Base-by-base conservation (phyloP, 495 filamentous ascomycete species). In the Neurospora discreta region DNA sequence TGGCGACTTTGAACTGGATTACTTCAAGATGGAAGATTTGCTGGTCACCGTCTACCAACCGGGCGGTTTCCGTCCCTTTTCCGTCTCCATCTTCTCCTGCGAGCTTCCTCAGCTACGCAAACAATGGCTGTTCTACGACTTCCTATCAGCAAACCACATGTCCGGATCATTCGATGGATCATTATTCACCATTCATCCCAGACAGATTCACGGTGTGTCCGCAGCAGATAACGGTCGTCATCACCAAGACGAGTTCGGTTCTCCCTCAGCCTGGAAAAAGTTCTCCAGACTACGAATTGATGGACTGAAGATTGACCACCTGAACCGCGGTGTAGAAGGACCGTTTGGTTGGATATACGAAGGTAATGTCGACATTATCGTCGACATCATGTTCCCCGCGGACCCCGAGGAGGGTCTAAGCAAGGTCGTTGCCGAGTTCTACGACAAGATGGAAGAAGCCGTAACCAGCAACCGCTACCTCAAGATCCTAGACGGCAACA, bases 331-430 rank as follows among this genome's bases (percentile, higher is more conserved):
- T 39, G 91, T 97, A 6, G 89, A 95, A 73, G 96, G 95, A 0
- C 95, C 94, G 0, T 98, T 99, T 78, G 94, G 93, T 0, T 99
- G 95, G 95, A 99, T 99, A 44, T 90, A 95, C 76, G 92, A 97
- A 80, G 95, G 95, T 9, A 94, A 92, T 69, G 95, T 99, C 44
- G 96, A 99, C 78, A 97, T 99, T 70, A 91, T 98, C 20, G 92
- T 96, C 7, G 96, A 99, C 74, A 89, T 98, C 70, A 92, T 95
- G 89, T 90, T 99, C 73, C 95, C 95, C 4, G 86, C 88, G 3
- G 95, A 97, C 39, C 89, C 89, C 52, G 91, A 97, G 68, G 92
- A 93, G 73, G 91, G 93, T 73, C 88, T 98, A 69, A 90, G 91
- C 10, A 97, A 97, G 80, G 92, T 98, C 26, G 90, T 99, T 84